These are phyloP conservation scores for Raphanus sativus DNA, from an alignment of 345 rosid genomes.

Conservation along the genomic window DNA sequence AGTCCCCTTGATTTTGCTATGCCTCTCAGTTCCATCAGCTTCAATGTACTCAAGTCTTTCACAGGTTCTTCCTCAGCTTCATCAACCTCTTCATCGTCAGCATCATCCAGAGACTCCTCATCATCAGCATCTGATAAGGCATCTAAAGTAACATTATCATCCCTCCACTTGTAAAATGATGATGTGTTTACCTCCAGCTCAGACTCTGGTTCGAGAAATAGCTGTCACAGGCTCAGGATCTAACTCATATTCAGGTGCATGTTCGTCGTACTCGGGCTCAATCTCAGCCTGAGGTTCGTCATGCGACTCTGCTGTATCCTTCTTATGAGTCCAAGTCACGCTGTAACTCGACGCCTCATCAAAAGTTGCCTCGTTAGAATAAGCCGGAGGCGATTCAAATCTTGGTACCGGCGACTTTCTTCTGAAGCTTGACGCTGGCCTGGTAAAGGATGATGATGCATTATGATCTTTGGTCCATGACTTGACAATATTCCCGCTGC, in stretches of 20 bases:
- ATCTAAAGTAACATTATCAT: conserved; percentile 26
- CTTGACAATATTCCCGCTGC: conserved; percentile 27
- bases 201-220: no score
- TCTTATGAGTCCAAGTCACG: conserved; percentile 44
- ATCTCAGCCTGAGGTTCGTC: conserved; percentile 37
- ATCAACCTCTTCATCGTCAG: conserved; percentile 38
- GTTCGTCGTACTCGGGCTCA: conserved; percentile 32
- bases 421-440: conserved; percentile 80
- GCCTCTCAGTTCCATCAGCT: conserved; percentile 66
- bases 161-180: conserved; percentile 35
- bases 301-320: conserved; percentile 36
- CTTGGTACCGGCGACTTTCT: conserved; percentile 71
- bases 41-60: conserved; percentile 55
- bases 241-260: conserved; percentile 33
- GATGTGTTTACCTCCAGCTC: conserved; percentile 30
- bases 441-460: conserved; percentile 47
- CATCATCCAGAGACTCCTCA: conserved; percentile 38
- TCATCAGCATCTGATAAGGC: conserved; percentile 40
- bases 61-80: conserved; percentile 34
- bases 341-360: conserved; percentile 38
- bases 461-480: conserved; percentile 38
- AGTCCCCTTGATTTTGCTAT: conserved; percentile 80
- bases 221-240: conserved; percentile 39
- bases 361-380: conserved; percentile 45
- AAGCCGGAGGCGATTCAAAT: conserved; percentile 51